Base-by-base conservation (phyloP, 805 yeast species). In the Suhomyces faveliae region DNA sequence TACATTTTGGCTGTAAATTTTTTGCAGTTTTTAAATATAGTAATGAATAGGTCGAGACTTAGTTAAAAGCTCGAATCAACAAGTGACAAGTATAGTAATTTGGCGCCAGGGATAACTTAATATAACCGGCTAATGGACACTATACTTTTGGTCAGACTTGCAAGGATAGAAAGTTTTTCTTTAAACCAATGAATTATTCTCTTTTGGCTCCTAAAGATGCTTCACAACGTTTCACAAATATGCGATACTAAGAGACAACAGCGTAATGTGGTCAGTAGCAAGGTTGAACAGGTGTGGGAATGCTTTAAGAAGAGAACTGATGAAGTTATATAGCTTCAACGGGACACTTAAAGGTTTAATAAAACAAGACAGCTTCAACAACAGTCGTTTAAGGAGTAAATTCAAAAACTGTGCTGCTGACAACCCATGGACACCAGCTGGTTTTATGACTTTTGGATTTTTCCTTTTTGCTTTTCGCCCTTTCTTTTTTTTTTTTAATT, bases 1-100 rank as follows among this genome's bases (percentile, higher is more conserved):
- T 52, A 59, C 58, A 61, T 54, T 6, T 30, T 43, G 45, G 44
- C 5, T 17, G 21, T 33, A 9, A 33, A 17, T 29, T 5, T 10
- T 39, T n/a, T 21, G 24, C 20, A 23, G 25, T 10, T 11, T 15
- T 41, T 35, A 13, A 25, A n/a, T 8, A 5, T 37, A n/a, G n/a
- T n/a, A n/a, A n/a, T n/a, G n/a, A n/a, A n/a, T n/a, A n/a, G 20
- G 37, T 15, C 42, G 41, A 27, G 10, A 17, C 44, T 47, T 37
- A 41, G 43, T 29, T 42, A 41, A 35, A 41, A 41, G 42, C 37
- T 42, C 42, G 40, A 7, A 10, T 7, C 27, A 24, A 24, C 6
- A 24, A 24, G 27, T 24, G 10, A 7, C 10, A 10, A 24, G 27
- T 6, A 24, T 24, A 24, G 6, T 24, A 8, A 8, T 20, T 10